Percentiles rank a stretch among this genome's conserved stretches.
phyloP scores from a whole-genome alignment of 768 basidiomycete genomes.

The Tricholoma matsutake region DNA sequence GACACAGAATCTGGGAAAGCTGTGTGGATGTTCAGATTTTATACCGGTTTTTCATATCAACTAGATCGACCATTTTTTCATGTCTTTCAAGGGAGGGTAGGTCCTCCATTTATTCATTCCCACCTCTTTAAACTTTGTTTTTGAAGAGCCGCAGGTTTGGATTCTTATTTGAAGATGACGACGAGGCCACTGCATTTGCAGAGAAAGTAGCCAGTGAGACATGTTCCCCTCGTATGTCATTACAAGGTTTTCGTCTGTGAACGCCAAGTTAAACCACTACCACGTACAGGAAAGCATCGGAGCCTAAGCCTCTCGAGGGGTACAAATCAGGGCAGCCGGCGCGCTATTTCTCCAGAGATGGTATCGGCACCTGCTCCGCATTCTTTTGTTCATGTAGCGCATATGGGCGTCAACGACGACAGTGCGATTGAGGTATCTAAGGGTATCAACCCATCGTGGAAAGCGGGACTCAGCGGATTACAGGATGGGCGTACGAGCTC shows the following conservation, averaged over 20 bases:
- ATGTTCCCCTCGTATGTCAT: conserved; percentile 24
- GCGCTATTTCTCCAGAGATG: conserved; percentile 35
- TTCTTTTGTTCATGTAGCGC: conserved; percentile 65
- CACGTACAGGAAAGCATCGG: conserved; percentile 19
- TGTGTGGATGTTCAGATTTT: conserved; percentile 68
- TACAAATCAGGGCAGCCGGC: conserved; percentile 23
- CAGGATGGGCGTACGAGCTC: conserved; percentile 7
- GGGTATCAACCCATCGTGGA: conserved; percentile 54
- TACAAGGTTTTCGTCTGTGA: conserved; percentile 5
- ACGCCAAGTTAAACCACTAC: neutral
- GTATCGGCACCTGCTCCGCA: conserved; percentile 58
- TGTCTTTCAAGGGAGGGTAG: conserved; percentile 79
- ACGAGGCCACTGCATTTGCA: conserved; percentile 42
- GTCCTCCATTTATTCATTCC: conserved; percentile 25
- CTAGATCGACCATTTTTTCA: conserved; percentile 93
- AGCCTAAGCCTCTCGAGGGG: conserved; percentile 30
- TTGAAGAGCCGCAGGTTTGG: conserved; percentile 50
- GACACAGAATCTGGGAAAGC: conserved; percentile 55
- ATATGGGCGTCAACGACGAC: conserved; percentile 54
- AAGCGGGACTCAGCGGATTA: conserved; percentile 31
- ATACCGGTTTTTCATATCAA: conserved; percentile 62
- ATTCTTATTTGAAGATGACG: conserved; percentile 49
- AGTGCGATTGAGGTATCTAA: conserved; percentile 52
- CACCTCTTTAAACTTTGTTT: conserved; percentile 48
- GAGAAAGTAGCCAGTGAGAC: conserved; percentile 34